Base-by-base conservation (phyloP, 805 yeast species). In the Metschnikowia santaceciliae region DNA sequence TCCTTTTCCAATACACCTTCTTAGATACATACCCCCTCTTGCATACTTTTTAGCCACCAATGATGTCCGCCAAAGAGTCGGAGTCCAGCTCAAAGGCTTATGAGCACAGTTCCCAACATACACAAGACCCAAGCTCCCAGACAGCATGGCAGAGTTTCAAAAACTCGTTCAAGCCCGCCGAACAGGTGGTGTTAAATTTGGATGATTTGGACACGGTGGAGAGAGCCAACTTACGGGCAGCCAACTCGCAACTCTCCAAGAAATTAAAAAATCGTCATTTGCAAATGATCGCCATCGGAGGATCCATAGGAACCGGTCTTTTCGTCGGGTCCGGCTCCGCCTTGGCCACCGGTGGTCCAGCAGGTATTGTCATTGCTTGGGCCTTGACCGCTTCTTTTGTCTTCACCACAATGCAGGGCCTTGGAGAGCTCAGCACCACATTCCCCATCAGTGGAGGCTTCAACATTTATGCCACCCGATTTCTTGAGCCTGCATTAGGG, bases 261-360 rank as follows among this genome's bases (percentile, higher is more conserved):
- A 49, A 48, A 23, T 54, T 58, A 47, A 81, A 79, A 59, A 77
- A 80, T 40, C 76, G 91, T 62, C 92, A 88, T 64, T 68, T 88
- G 57, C 83, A 84, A 53, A 83, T 84, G 79, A 78, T 84, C 54
- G 82, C 88, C 34, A 80, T 84, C 42, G 88, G 88, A 37, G 83
- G 86, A 42, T 76, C 84, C 39, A 79, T 84, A 36, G 88, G 88
- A 52, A 82, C 88, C 2, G 88, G 90, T 62, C 67, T 84, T 50
- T 82, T 84, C 54, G 82, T 82, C 48, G 88, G 87, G 51, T 77
- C 78, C 46, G 86, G 83, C 56, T 65, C 76, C 40, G 80, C 86
- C 1, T 69, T 85, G 53, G 63, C 64, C 34, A 72, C 76, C 17
- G 86, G 86, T 60, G 90, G 90, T 39, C 86, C 88, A 4, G 87